Evolutionary conservation across 129 eudicot genomes (phyloP).

Genomic region (Erigeron canadensis): DNA sequence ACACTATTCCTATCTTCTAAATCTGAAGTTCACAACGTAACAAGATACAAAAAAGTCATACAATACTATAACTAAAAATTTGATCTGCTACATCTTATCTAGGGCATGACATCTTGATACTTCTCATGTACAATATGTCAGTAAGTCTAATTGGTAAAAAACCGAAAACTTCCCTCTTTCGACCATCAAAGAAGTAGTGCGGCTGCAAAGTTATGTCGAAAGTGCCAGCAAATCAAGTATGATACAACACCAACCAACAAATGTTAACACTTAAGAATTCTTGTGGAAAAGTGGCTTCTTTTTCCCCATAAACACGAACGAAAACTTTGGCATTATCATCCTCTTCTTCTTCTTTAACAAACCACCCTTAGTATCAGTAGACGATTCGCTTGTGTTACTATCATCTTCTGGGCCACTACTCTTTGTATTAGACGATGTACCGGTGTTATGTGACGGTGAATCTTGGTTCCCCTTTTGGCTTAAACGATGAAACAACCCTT

Average conservation of each 20-base stretch:
- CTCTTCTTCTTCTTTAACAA: conserved; percentile 57
- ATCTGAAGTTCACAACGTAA: not conserved
- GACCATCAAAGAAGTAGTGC: conserved; percentile 3
- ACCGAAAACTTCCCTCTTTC: not conserved
- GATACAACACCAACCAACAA: conserved; percentile 10
- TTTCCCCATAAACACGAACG: conserved; percentile 51
- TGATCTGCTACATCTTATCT: not conserved
- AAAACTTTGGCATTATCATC: conserved; percentile 58
- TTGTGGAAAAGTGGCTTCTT: conserved; percentile 36
- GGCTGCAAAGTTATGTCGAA: not conserved
- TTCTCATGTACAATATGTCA: not conserved
- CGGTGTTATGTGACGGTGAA: conserved; percentile 7
- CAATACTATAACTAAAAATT: not conserved
- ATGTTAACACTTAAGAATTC: conserved; percentile 11
- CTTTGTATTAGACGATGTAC: conserved; percentile 27
- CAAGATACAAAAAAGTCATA: not conserved
- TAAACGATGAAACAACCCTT: conserved; percentile 31
- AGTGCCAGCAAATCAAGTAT: conserved; percentile 2
- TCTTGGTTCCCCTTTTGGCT: conserved; percentile 25
- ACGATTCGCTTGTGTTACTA: conserved; percentile 39
- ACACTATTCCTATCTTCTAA: too few species aligned
- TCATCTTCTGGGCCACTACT: conserved; percentile 13
- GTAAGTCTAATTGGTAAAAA: not conserved
- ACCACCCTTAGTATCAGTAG: conserved; percentile 36
- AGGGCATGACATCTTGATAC: not conserved